phyloP scores from a whole-genome alignment of 1,139 yeast genomes.

The Blastobotrys persicus region DNA sequence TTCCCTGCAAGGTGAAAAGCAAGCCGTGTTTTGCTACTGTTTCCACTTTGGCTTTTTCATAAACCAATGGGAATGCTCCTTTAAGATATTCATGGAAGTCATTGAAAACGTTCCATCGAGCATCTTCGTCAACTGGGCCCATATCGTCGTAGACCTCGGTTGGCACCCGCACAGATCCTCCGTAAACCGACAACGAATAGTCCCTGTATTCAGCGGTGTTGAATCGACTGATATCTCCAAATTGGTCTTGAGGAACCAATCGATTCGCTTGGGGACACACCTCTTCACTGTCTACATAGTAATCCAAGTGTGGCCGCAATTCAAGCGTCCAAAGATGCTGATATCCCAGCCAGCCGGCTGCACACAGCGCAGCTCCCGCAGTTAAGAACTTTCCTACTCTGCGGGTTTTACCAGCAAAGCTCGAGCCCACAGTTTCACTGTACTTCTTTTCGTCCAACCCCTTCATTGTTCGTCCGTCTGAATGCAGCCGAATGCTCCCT shows the following conservation, averaged over 20 bases:
- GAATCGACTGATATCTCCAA: conserved; percentile 13
- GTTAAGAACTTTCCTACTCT: conserved; percentile 9
- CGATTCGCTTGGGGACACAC: conserved; percentile 20
- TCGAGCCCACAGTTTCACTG: background rate
- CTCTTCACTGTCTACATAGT: conserved; percentile 13
- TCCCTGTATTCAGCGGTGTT: conserved; percentile 20
- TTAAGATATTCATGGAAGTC: conserved; percentile 56
- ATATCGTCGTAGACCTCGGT: conserved; percentile 59
- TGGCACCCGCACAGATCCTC: conserved; percentile 56
- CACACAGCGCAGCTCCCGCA: conserved; percentile 16
- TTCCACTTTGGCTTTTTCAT: conserved; percentile 48
- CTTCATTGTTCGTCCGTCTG: background rate
- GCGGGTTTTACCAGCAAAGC: background rate
- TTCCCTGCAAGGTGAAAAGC: conserved; percentile 64
- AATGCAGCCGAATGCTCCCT: background rate
- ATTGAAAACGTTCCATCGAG: conserved; percentile 44
- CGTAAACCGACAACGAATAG: conserved; percentile 27
- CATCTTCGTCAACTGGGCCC: conserved; percentile 42
- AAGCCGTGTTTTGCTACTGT: conserved; percentile 66
- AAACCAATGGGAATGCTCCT: conserved; percentile 56
- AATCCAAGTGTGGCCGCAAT: conserved; percentile 19
- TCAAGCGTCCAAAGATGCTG: conserved; percentile 27
- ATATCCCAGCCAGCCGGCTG: conserved; percentile 25
- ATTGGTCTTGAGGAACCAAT: conserved; percentile 22
- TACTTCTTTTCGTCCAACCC: background rate